Base-by-base conservation (phyloP, 208 protist species). In the Leishmania braziliensis region DNA sequence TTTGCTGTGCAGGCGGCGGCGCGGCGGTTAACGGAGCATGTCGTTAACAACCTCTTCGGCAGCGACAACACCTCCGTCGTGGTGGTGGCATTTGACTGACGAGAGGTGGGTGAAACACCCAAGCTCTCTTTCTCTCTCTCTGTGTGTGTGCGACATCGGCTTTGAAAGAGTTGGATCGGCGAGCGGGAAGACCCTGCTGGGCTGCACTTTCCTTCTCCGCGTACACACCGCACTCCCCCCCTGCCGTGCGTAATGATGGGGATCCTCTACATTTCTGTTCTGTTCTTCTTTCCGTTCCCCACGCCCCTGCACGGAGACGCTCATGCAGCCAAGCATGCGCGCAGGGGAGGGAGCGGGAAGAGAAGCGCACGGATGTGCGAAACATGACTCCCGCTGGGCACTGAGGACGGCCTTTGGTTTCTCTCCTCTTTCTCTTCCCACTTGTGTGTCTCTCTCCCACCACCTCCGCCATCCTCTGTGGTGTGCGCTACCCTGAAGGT, bases 31-130 rank as follows among this genome's bases (percentile, higher is more conserved):
- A 84, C 86, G 8, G 80, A 91, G 68, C 79, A 92, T 63, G 91
- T 87, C 5, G 71, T 94, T 60, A 72, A 90, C 72, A 66, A 72
- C 5, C 75, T 86, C 26, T 77, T 71, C 8, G 84, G 89, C 76
- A 84, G 54, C 20, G 91, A 94, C 73, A 94, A 94, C 83, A 90
- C 91, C 16, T 88, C 91, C 8, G 78, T 88, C 2, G 72, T 94
- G 14, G 60, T 92, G 16, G 79, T 94, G 14, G 60, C 86, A 0
- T 94, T 94, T 69, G 72, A 48, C 73, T 86, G 72, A 72, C 39
- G 6, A 26, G 43, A 26, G 66, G 68, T 36, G 53, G 10, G 60
- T 1, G 46, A 5, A 46, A 33, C 60, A 62, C 20, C 12, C 33
- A 69, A 8, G 14, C 33, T 16, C 8, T 33, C 3, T 33, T 0